Conservation (phyloP, 139 green algal species). For the Chlorokybus atmophyticus region DNA sequence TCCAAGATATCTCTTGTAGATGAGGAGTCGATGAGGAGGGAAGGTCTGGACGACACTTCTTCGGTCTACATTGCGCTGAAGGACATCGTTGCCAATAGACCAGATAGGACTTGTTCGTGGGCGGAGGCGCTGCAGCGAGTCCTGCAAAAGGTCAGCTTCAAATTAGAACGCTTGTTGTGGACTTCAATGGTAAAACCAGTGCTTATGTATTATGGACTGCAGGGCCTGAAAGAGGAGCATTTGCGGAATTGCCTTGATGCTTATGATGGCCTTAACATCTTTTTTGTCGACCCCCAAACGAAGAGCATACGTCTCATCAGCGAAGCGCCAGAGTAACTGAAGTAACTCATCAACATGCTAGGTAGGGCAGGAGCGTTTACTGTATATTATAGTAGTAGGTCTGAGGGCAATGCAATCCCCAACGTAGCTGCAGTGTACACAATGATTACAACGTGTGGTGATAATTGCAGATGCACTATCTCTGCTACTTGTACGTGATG, state of each 20-base stretch:
- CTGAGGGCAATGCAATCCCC: too few species aligned
- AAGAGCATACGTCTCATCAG: too few species aligned
- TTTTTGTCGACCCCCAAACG: slow-evolving; percentile 17
- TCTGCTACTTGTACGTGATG: too few species aligned
- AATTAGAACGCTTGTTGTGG: slow-evolving; percentile 3
- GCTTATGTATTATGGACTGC: background rate
- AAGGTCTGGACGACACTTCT: slow-evolving; percentile 22
- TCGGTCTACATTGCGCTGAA: slow-evolving; percentile 36
- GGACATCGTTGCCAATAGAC: slow-evolving; percentile 8
- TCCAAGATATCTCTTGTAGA: slow-evolving; percentile 65
- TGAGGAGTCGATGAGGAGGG: slow-evolving; percentile 3
- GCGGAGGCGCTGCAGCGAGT: slow-evolving; percentile 25
- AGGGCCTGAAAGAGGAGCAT: slow-evolving; percentile 31
- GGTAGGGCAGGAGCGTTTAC: too few species aligned
- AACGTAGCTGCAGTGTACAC: too few species aligned
- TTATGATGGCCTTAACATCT: slow-evolving; percentile 54
- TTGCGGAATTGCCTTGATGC: slow-evolving; percentile 49
- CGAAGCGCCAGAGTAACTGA: too few species aligned
- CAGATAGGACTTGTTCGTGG: slow-evolving; percentile 14
- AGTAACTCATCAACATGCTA: too few species aligned
- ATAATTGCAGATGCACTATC: too few species aligned
- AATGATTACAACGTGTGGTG: too few species aligned
- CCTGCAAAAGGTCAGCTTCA: slow-evolving; percentile 11
- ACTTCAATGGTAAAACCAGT: background rate
- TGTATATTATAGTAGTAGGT: too few species aligned